phyloP scores from a whole-genome alignment of 2,329 filamentous ascomycete species.

The Fragosphaeria purpurea region DNA sequence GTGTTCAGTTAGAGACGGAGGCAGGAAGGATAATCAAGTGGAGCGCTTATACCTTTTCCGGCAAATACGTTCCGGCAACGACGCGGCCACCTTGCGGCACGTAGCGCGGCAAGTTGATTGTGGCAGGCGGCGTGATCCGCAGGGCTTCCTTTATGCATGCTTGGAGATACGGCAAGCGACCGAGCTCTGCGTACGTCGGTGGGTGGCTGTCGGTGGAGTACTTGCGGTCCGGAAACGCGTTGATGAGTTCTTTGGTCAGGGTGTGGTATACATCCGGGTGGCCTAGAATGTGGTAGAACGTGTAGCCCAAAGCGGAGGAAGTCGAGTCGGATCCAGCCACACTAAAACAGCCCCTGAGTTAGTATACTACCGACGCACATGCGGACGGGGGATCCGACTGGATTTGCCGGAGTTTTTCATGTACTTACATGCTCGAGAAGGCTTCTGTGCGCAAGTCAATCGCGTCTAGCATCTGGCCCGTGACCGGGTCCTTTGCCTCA shows the following conservation, averaged over 20 bases:
- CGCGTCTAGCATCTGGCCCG: constrained; percentile 5
- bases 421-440: constrained; percentile 7
- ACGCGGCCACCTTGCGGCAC: constrained; percentile 7
- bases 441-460: constrained; percentile 7
- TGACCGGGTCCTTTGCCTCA: constrained; percentile 7
- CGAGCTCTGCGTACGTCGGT: constrained; percentile 7
- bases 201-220: neutral
- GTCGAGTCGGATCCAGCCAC: constrained; percentile 8
- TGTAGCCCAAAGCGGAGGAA: constrained; percentile 5
- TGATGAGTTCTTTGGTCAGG: constrained; percentile 1
- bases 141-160: constrained; percentile 8
- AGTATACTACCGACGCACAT: too few relatives aligned
- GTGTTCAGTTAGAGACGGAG: too few relatives aligned
- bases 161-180: constrained; percentile 7
- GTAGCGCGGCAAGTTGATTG: constrained; percentile 7
- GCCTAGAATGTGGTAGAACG: constrained; percentile 6
- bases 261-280: neutral
- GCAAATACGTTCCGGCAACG: constrained; percentile 4
- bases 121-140: constrained; percentile 5
- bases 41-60: neutral
- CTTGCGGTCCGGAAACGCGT: constrained; percentile 1
- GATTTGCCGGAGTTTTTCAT: too few relatives aligned
- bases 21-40: too few relatives aligned
- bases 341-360: neutral
- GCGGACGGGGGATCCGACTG: too few relatives aligned